phyloP scores from a whole-genome alignment of 768 basidiomycete species.

The Lentinula sp. region DNA sequence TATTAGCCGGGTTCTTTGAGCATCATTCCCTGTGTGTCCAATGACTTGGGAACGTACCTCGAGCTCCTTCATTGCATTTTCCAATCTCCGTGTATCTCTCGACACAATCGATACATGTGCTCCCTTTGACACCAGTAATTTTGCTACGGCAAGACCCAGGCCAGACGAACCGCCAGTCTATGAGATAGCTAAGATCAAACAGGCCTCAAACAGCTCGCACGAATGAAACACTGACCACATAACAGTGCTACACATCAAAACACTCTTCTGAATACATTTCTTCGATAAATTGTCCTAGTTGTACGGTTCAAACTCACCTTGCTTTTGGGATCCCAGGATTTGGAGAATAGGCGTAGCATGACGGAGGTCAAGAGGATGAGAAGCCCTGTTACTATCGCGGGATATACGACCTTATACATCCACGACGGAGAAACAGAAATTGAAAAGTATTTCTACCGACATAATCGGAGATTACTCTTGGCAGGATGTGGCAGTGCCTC shows the following conservation, averaged over 20 bases:
- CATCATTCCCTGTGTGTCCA: background rate
- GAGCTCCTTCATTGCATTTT: slow-evolving; percentile 51
- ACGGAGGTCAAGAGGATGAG: background rate
- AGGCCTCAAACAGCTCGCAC: background rate
- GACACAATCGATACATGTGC: slow-evolving; percentile 86
- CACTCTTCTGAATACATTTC: background rate
- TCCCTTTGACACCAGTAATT: slow-evolving; percentile 59
- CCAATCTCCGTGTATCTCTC: slow-evolving; percentile 57
- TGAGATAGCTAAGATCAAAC: background rate
- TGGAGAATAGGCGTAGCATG: background rate
- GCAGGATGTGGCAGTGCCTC: too few relatives aligned
- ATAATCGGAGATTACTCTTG: background rate
- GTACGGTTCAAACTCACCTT: background rate
- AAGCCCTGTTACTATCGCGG: background rate
- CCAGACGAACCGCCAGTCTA: slow-evolving; percentile 76
- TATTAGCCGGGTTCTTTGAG: slow-evolving; percentile 10
- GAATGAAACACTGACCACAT: background rate
- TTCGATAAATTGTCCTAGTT: background rate
- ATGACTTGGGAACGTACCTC: slow-evolving; percentile 42
- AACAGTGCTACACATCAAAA: background rate
- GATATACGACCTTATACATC: background rate
- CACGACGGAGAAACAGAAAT: background rate
- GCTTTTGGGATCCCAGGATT: background rate
- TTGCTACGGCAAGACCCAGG: slow-evolving; percentile 70
- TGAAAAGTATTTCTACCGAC: background rate